These are phyloP conservation scores for Xanthoparmelia taractica DNA, from an alignment of 495 filamentous ascomycete genomes.

Conservation along the genomic window DNA sequence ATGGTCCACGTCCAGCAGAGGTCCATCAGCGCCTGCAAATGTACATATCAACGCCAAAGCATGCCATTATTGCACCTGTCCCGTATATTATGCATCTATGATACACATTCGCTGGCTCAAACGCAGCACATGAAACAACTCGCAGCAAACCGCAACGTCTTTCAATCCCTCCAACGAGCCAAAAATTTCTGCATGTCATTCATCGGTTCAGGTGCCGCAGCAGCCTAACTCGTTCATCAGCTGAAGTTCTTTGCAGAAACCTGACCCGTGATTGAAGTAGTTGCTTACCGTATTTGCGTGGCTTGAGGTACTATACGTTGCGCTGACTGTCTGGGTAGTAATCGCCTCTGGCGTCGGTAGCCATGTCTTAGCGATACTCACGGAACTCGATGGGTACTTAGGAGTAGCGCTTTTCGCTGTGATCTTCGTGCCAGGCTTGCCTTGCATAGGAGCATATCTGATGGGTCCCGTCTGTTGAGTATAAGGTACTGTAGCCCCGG, in stretches of 20 bases:
- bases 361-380: slow-evolving; percentile 49
- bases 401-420: slow-evolving; percentile 47
- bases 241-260: neutral
- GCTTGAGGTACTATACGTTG: slow-evolving; percentile 49
- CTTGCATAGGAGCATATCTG: slow-evolving; percentile 67
- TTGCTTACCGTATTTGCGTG: slow-evolving; percentile 59
- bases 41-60: slow-evolving; percentile 3
- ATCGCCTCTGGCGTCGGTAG: slow-evolving; percentile 47
- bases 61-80: neutral
- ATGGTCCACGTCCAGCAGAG: neutral
- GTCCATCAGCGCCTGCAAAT: slow-evolving; percentile 6
- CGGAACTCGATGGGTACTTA: slow-evolving; percentile 55
- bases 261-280: neutral
- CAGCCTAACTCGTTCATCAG: slow-evolving; percentile 31
- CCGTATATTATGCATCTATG: neutral
- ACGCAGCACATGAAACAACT: slow-evolving; percentile 9
- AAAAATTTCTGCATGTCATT: slow-evolving; percentile 54
- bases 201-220: slow-evolving; percentile 40
- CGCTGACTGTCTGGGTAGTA: slow-evolving; percentile 53
- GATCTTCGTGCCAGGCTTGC: slow-evolving; percentile 57
- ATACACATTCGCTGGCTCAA: slow-evolving; percentile 5
- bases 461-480: slow-evolving; percentile 54
- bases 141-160: neutral
- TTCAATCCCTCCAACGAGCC: slow-evolving; percentile 51
- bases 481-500: slow-evolving; percentile 43